Evolutionary conservation across 192 early-diverging fungal species (phyloP), one percentile per base, ranked within the genome.

Genomic region (Backusella australiensis): DNA sequence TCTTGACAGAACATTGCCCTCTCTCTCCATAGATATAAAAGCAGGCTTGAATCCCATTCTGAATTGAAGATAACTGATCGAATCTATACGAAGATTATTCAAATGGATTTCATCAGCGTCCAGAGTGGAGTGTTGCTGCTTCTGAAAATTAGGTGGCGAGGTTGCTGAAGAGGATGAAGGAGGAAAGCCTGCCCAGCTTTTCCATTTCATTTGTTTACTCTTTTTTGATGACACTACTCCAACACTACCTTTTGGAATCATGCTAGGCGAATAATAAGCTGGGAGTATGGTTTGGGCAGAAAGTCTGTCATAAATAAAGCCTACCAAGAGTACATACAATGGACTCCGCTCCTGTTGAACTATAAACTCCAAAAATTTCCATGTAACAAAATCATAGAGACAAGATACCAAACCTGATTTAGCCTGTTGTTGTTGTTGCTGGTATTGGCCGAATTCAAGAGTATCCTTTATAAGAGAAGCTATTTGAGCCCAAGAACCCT

Each of bases 281-380:
- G 29, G 11, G 3, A 65, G 73, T 2, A 39, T 72, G 29, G 63
- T 38, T 11, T 42, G 41, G 29, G 44, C 11, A 17, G 11, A 15
- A 46, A 88, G 70, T 29, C 79, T 81, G 15, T 86, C 81, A n/a
- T 81, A 49, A 7, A 88, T 74, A 72, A 84, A 86, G 0, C 82
- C 83, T 71, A 78, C 75, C 71, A 88, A 72, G 74, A 82, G 80
- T 26, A 85, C 65, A 42, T 85, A 72, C 39, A 90, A 39, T 0
- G 89, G 89, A 5, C 80, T 72, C 36, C 56, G 56, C 34, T 82
- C 84, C 34, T 84, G 86, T 38, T 71, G 82, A 8, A 85, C 71
- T 34, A 88, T 73, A n/a, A 88, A 86, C 69, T 90, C 89, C 12
- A 88, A 76, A 71, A 90, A 85, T 1, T 82, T 75, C 89, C 89